Conservation (phyloP, 106 monocot species). For the Allium cepa region DNA sequence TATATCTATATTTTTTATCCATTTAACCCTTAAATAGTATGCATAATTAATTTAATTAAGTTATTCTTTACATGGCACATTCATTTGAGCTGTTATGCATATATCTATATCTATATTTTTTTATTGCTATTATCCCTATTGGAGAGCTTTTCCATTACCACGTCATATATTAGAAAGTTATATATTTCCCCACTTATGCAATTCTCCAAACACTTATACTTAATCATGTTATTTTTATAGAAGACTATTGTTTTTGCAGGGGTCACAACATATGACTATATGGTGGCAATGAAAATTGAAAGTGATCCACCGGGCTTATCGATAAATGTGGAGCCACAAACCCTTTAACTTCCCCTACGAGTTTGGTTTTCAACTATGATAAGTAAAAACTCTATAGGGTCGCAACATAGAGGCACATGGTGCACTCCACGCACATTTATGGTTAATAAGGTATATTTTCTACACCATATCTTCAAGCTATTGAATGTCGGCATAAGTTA, state of each 20-base stretch:
- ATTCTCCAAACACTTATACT: neutral
- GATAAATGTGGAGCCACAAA: no score
- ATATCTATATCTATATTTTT: no score
- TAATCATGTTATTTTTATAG: no score
- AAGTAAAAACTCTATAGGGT: constrained; percentile 68
- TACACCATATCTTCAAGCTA: neutral
- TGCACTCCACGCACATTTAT: constrained; percentile 94
- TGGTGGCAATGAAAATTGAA: no score
- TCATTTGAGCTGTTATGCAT: no score
- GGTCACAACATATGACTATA: constrained; percentile 43
- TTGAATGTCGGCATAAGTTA: no score
- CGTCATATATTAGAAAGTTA: constrained; percentile 64
- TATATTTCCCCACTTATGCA: neutral
- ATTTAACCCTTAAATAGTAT: no score
- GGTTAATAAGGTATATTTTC: constrained; percentile 51
- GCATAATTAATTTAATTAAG: no score
- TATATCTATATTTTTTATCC: no score
- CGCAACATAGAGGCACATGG: constrained; percentile 88
- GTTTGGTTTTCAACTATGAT: constrained; percentile 55
- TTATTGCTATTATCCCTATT: constrained; percentile 23
- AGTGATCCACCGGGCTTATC: no score
- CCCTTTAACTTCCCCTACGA: constrained; percentile 69
- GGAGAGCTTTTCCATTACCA: constrained; percentile 71
- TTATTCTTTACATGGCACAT: no score
- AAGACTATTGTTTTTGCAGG: neutral